A percentile compares a stretch with the other conserved stretches of the same genome.
These are phyloP conservation scores for Hansenula anomala DNA, from an alignment of 1,139 yeast species.

Conservation along the genomic window DNA sequence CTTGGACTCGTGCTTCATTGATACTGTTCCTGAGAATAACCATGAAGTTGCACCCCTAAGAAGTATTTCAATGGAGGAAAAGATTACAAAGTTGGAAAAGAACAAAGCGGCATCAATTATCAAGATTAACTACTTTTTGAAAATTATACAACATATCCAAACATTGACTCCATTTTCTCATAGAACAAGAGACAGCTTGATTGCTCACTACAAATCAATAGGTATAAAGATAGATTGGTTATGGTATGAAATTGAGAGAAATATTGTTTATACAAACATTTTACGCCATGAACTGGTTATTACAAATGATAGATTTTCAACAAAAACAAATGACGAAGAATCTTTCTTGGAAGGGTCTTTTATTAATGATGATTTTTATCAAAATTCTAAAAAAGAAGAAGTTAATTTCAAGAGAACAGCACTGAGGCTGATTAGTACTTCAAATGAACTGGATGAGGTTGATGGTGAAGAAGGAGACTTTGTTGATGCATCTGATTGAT, in stretches of 20 bases:
- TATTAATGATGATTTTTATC: constrained; percentile 14
- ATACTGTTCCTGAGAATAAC: constrained; percentile 3
- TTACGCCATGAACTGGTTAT: constrained; percentile 20
- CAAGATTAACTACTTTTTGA: constrained; percentile 31
- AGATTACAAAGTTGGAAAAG: constrained; percentile 28
- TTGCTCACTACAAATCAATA: constrained; percentile 38
- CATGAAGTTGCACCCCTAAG: constrained; percentile 23
- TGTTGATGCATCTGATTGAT: background rate
- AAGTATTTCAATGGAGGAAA: constrained; percentile 22
- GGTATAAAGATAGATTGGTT: constrained; percentile 51
- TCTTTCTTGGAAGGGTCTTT: constrained; percentile 22
- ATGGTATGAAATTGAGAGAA: constrained; percentile 45
- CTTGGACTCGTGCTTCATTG: constrained; percentile 36
- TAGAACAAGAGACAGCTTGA: constrained; percentile 44
- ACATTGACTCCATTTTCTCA: constrained; percentile 47
- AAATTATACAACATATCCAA: constrained; percentile 34
- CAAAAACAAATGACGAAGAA: constrained; percentile 10
- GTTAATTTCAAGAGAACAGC: background rate
- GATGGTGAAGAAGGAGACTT: constrained; percentile 2
- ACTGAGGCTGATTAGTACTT: background rate
- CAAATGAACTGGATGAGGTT: constrained; percentile 2
- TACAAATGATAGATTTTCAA: constrained; percentile 1
- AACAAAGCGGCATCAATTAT: constrained; percentile 27
- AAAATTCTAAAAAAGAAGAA: background rate
- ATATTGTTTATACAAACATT: constrained; percentile 35